Evolutionary conservation across 139 green algal genomes (phyloP).

Genomic region (Picochlorum sp.): DNA sequence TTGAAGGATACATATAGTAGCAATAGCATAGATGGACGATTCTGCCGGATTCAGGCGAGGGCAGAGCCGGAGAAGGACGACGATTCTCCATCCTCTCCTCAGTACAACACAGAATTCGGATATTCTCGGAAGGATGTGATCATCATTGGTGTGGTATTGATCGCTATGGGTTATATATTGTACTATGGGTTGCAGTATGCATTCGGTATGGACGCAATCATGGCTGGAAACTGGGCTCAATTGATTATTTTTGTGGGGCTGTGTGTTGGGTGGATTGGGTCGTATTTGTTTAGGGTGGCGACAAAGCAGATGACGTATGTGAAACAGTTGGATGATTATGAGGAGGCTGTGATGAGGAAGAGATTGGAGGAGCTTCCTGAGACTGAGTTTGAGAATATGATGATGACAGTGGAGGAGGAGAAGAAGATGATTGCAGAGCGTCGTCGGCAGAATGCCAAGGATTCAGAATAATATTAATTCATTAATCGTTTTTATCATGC

Average conservation of each 20-base stretch:
- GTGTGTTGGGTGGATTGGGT: slow-evolving; percentile 71
- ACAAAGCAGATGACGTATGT: slow-evolving; percentile 99
- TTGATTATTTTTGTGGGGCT: slow-evolving; percentile 78
- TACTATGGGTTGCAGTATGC: slow-evolving; percentile 83
- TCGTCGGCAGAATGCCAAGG: slow-evolving; percentile 1
- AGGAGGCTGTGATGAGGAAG: slow-evolving; percentile 95
- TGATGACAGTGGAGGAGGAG: slow-evolving; percentile 26
- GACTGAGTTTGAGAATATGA: slow-evolving; percentile 32
- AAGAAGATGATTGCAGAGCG: slow-evolving; percentile 9
- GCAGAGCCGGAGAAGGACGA: background rate
- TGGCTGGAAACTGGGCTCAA: slow-evolving; percentile 81
- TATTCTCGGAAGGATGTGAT: slow-evolving; percentile 87
- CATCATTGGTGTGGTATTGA: slow-evolving; percentile 67
- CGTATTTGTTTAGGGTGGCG: slow-evolving; percentile 89
- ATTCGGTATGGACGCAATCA: slow-evolving; percentile 55
- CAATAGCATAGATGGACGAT: too few species aligned
- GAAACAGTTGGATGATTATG: slow-evolving; percentile 96
- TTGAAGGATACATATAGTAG: too few species aligned
- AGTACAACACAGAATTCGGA: slow-evolving; percentile 79
- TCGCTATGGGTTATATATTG: slow-evolving; percentile 61
- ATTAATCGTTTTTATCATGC: background rate
- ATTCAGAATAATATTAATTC: background rate
- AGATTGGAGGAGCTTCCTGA: slow-evolving; percentile 92
- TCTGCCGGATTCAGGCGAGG: too few species aligned
- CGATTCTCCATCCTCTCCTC: slow-evolving; percentile 6